Evolutionary conservation across 108 stramenopile genomes (phyloP), one percentile per base, ranked within the genome.

Genomic region (Hondaea fermentalgiana): DNA sequence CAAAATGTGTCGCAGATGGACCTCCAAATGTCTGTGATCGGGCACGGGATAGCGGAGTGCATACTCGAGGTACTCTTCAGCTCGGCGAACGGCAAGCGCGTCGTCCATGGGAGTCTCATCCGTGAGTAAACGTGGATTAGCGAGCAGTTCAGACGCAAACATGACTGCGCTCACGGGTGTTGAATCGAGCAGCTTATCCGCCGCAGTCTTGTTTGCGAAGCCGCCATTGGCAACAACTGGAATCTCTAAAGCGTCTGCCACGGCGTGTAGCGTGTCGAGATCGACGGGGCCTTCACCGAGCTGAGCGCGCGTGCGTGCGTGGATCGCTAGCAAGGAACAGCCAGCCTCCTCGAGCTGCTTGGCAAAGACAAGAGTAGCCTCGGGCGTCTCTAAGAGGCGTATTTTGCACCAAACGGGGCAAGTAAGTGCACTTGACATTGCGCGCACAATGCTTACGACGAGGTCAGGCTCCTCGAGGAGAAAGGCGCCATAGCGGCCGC

Each of bases 161-260:
- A 83, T 83, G 51, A 83, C 51, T 12, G 43, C 76, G n/a, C 49
- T 53, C 6, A 83, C 28, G n/a, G 19, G n/a, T 12, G 76, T 16
- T 17, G 14, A 6, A 8, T 83, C 49, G 49, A 83, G 51, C 23
- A 83, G 25, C 49, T 12, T 1, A 35, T 83, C 76, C 6, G 76
- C 76, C 49, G 1, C 49, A 53, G n/a, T 17, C 76, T 53, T 47
- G 45, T 17, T 83, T 12, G 45, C 45, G 51, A 83, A 47, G 45
- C 76, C 76, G 25, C 76, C 76, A 83, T 83, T 83, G 23, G 76
- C 76, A 8, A 83, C 49, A 12, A 83, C 76, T 16, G 76, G 76
- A 35, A 83, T 83, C 28, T 53, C 17, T 17, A 83, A 12, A 45
- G 76, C 45, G 51, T 53, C 19, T 6, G 76, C 76, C n/a, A 83